Evolutionary conservation across 2,329 filamentous ascomycete genomes (phyloP).

Genomic region (Alternaria triticimaculans): DNA sequence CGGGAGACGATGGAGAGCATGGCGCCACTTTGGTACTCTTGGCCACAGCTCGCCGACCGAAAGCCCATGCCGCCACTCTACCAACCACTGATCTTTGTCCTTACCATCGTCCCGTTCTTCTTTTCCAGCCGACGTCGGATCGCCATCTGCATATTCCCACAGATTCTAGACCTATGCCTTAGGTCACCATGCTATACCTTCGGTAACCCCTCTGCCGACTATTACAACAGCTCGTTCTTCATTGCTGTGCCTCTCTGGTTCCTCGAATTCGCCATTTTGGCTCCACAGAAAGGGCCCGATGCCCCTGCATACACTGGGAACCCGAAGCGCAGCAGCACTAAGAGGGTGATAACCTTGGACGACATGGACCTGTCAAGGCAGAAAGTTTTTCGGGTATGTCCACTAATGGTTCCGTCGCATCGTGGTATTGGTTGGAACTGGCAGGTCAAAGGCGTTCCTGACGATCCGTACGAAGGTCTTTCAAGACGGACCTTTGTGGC

Average conservation of each 20-base stretch:
- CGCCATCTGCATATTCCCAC: not conserved
- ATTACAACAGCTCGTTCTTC: conserved; percentile 9
- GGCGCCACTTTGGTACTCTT: not conserved
- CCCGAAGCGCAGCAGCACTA: not conserved
- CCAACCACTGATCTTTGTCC: not conserved
- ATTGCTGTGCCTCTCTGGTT: conserved; percentile 11
- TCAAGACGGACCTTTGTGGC: not conserved
- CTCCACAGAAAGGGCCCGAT: not conserved
- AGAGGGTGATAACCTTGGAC: not conserved
- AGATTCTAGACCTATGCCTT: not conserved
- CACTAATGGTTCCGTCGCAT: conserved; percentile 3
- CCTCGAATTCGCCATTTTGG: conserved; percentile 8
- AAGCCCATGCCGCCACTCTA: not conserved
- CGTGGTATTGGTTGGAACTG: conserved; percentile 10
- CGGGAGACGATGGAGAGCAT: not conserved
- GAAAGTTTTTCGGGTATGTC: not conserved
- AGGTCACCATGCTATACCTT: conserved; percentile 7
- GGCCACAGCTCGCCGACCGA: not conserved
- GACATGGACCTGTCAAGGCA: not conserved
- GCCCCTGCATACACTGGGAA: conserved; percentile 3
- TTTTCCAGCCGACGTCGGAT: not conserved
- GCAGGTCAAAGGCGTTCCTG: conserved; percentile 7
- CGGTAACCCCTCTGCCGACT: conserved; percentile 5
- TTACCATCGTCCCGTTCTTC: not conserved
- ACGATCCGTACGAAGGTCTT: not conserved